These are phyloP conservation scores for Populus trichocarpa DNA, from an alignment of 441 rosid genomes.

Conservation along the genomic window DNA sequence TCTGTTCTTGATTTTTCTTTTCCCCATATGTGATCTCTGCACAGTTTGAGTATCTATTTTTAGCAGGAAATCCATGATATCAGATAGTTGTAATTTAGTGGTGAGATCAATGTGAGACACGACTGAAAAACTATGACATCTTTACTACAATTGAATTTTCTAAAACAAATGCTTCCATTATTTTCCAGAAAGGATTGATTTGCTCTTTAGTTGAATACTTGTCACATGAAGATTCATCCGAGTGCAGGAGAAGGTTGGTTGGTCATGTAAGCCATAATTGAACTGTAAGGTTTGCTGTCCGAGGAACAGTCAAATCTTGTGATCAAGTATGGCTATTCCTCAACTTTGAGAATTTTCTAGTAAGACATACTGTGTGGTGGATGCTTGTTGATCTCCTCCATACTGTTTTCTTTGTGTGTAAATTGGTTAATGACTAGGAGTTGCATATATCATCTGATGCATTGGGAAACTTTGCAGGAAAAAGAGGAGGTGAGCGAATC, in stretches of 20 bases:
- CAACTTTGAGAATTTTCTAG: background rate
- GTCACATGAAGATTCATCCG: background rate
- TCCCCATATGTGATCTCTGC: background rate
- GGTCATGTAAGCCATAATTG: background rate
- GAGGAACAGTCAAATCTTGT: background rate
- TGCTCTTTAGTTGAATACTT: background rate
- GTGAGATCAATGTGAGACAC: background rate
- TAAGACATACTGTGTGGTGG: constrained; percentile 6
- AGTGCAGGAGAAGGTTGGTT: background rate
- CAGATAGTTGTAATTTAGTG: background rate
- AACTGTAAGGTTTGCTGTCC: background rate
- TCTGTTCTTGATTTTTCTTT: background rate
- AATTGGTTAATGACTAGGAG: background rate
- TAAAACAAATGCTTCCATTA: too few species aligned
- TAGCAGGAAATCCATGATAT: background rate
- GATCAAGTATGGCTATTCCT: background rate
- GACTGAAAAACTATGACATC: background rate
- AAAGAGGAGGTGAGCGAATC: constrained; percentile 57
- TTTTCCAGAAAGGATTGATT: background rate
- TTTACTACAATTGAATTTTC: background rate
- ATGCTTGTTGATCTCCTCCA: background rate
- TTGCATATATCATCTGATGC: constrained; percentile 5
- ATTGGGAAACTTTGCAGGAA: constrained; percentile 39
- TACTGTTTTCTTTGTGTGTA: background rate
- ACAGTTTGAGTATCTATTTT: background rate